Evolutionary conservation across 768 basidiomycete species (phyloP), one percentile per base, ranked within the genome.

Genomic region (Tubosaeta brunneosetosa): DNA sequence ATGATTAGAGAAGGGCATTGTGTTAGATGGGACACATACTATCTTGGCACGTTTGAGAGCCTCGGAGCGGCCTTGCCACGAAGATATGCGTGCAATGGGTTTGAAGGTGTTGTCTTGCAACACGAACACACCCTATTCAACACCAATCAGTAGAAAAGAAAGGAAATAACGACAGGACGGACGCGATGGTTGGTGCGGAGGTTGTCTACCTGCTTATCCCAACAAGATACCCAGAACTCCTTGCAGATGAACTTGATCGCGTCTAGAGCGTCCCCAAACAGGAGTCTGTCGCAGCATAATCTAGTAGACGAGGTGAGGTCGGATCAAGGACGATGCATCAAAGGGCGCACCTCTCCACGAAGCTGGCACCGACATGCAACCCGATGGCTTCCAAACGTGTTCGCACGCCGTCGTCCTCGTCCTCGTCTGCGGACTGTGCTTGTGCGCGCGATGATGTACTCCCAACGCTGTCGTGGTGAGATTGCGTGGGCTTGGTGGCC

Each of bases 181-280:
- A 93, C 93, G 45, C 94, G 77, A 68, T 95, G 94, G 66, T 97
- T 97, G 14, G 94, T 97, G 42, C 94, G 82, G 52, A 97, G 72
- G 67, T 97, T 97, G 63, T 97, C 94, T 1, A 97, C 91, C 66
- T 95, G 94, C 65, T 94, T 94, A 48, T 93, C 89, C 85, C 91
- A 97, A 51, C 87, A 88, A 19, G 86, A 83, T 0, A 82, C 75
- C 91, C 94, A 97, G n/a, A 97, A 73, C 51, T 97, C 94, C 64
- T 97, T 97, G 74, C 94, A 97, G 52, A 97, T 79, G 63, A 97
- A 97, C 68, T 97, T 97, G 73, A 97, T 85, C 10, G 82, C 85
- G 55, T 97, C 94, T 7, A 97, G 76, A 1, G 91, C 88, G 64
- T 94, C 88, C 0, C 82, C 69, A 52, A 95, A 90, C 49, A 89